Percentiles rank a stretch among this genome's conserved stretches.
Conservation (phyloP, 2,329 filamentous ascomycete species). For the Septoria petroselini region DNA sequence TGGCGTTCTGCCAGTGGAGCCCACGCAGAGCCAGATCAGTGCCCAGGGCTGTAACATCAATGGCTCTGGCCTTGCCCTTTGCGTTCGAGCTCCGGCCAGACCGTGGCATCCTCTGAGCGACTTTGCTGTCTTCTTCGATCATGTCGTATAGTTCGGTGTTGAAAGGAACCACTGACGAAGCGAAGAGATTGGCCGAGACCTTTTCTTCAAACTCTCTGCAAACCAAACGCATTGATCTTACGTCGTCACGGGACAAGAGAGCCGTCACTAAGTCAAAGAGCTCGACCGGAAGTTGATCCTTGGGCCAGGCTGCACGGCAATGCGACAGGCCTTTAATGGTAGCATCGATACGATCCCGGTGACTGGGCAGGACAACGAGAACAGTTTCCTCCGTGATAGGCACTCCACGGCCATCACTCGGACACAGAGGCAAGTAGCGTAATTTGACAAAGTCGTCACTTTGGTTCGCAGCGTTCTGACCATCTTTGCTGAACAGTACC, state of each 20-base stretch:
- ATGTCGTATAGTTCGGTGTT: constrained; percentile 61
- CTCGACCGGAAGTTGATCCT: constrained; percentile 55
- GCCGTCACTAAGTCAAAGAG: constrained; percentile 58
- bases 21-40: constrained; percentile 18
- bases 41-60: constrained; percentile 26
- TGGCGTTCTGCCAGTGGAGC: constrained; percentile 44
- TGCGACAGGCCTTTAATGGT: neutral
- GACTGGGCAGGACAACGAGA: constrained; percentile 25
- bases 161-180: constrained; percentile 64
- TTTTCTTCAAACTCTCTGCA: constrained; percentile 58
- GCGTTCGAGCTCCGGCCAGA: neutral
- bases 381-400: constrained; percentile 17
- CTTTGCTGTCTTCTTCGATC: constrained; percentile 41
- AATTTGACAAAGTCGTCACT: constrained; percentile 10
- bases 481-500: constrained; percentile 23
- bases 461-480: neutral
- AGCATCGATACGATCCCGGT: constrained; percentile 19
- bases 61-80: constrained; percentile 23
- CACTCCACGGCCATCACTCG: constrained; percentile 4
- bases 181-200: constrained; percentile 58
- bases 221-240: constrained; percentile 61
- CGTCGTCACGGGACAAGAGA: constrained; percentile 56
- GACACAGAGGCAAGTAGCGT: constrained; percentile 27
- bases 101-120: constrained; percentile 12
- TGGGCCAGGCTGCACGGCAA: constrained; percentile 39